A percentile compares a stretch with the other conserved stretches of the same genome.
Conservation (phyloP, 345 rosid species). For the Bruguiera gymnorhiza region DNA sequence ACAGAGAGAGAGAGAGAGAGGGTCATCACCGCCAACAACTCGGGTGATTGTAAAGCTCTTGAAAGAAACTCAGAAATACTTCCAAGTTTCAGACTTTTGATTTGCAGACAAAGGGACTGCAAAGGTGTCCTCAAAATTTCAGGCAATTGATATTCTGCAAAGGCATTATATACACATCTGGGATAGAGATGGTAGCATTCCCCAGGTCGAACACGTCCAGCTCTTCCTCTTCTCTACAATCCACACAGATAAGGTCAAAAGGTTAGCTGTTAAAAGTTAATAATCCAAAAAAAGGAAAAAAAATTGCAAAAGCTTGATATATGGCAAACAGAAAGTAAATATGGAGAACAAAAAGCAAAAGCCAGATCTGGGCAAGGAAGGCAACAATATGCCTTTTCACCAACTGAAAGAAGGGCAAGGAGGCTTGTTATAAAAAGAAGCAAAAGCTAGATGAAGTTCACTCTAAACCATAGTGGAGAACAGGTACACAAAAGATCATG, state of each 20-base stretch:
- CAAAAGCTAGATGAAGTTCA: no score
- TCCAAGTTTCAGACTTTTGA: constrained; percentile 79
- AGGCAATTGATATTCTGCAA: constrained; percentile 85
- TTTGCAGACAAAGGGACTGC: constrained; percentile 91
- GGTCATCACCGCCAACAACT: constrained; percentile 61
- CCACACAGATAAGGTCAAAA: constrained; percentile 6
- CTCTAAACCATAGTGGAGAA: no score
- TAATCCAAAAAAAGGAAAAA: neutral
- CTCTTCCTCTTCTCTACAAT: constrained; percentile 87
- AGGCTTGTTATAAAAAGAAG: no score
- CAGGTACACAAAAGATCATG: no score
- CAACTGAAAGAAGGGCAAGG: no score
- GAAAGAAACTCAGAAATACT: constrained; percentile 79
- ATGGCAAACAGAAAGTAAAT: neutral
- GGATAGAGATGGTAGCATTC: constrained; percentile 91
- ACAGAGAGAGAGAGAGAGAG: constrained; percentile 1
- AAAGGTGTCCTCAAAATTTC: constrained; percentile 93
- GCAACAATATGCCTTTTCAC: no score
- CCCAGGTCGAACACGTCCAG: constrained; percentile 93
- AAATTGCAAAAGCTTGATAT: neutral
- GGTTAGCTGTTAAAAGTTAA: neutral
- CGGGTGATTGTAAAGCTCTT: constrained; percentile 89
- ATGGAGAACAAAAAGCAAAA: neutral
- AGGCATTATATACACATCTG: constrained; percentile 75
- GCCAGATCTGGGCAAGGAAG: no score